phyloP scores from a whole-genome alignment of 441 rosid genomes.

The Adansonia gregorii region DNA sequence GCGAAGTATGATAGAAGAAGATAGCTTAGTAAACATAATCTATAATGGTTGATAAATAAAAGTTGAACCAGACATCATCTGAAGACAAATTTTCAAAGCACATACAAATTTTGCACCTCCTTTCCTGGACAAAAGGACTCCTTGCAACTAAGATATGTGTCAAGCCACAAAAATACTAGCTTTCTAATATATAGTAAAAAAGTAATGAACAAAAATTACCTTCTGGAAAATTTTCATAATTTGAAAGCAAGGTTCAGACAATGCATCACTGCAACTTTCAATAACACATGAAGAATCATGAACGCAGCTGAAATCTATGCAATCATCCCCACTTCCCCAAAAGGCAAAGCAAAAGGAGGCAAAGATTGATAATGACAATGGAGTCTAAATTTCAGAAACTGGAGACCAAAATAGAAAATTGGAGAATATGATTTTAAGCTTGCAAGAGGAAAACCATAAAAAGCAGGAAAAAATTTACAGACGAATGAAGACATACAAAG shows the following conservation, averaged over 20 bases:
- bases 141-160: slow-evolving; percentile 9
- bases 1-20: neutral
- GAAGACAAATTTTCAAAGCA: neutral
- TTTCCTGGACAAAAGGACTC: neutral
- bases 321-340: neutral
- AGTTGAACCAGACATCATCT: neutral
- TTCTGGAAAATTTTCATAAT: neutral
- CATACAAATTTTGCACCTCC: neutral
- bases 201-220: slow-evolving; percentile 2
- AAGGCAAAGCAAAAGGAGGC: neutral
- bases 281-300: neutral
- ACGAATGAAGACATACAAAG: neutral
- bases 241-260: neutral
- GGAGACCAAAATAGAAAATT: neutral
- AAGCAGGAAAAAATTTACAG: neutral
- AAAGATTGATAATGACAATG: neutral
- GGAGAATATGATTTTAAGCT: neutral
- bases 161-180: neutral
- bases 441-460: neutral
- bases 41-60: neutral
- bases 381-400: neutral
- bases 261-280: slow-evolving; percentile 14
- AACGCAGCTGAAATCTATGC: neutral
- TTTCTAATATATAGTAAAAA: neutral
- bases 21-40: neutral